These are phyloP conservation scores for Phytophthora rubi DNA, from an alignment of 352 stramenopile species.

Conservation along the genomic window DNA sequence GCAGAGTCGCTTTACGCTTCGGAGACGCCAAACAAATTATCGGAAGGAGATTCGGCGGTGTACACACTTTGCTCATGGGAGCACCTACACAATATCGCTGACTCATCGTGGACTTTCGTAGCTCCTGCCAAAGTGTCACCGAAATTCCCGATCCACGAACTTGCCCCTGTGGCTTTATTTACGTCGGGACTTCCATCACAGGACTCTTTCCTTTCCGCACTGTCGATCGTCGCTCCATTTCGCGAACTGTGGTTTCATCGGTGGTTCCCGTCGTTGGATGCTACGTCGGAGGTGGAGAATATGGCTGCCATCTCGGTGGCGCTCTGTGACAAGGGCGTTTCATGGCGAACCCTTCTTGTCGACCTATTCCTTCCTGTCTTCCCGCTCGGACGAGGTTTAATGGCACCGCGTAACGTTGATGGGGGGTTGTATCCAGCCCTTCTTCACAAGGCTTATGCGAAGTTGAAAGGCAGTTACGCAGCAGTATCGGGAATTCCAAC, in stretches of 20 bases:
- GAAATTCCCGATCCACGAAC: neutral
- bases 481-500: constrained; percentile 31
- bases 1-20: constrained; percentile 16
- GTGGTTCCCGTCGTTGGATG: constrained; percentile 33
- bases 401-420: constrained; percentile 25
- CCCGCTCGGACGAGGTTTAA: constrained; percentile 37
- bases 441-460: constrained; percentile 69
- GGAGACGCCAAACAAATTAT: constrained; percentile 11
- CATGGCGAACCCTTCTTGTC: constrained; percentile 46
- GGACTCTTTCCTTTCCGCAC: constrained; percentile 39
- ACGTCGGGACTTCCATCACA: constrained; percentile 39
- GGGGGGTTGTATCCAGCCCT: constrained; percentile 49
- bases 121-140: neutral
- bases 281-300: constrained; percentile 7
- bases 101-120: constrained; percentile 41
- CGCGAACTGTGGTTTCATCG: constrained; percentile 26
- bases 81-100: constrained; percentile 30
- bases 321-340: constrained; percentile 37
- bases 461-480: constrained; percentile 54
- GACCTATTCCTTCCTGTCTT: constrained; percentile 58
- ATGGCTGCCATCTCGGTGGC: constrained; percentile 23
- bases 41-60: constrained; percentile 19
- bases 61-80: constrained; percentile 40
- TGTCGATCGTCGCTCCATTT: constrained; percentile 33
- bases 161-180: constrained; percentile 13